phyloP scores from a whole-genome alignment of 257 asterid genomes.

The Gynochthodes officinalis region DNA sequence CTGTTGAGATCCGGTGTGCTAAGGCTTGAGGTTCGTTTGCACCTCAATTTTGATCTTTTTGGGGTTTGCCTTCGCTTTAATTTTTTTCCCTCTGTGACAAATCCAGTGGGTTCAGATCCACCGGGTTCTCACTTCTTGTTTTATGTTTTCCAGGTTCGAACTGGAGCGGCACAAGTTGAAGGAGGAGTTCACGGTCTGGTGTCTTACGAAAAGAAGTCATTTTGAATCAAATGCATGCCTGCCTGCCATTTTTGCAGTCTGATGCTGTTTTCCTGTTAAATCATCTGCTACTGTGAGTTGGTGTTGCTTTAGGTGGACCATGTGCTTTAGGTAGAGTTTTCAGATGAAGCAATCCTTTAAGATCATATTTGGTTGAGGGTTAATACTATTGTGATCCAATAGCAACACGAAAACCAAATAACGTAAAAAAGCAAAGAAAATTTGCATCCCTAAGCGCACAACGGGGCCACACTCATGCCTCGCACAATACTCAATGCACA shows the following conservation, averaged over 20 bases:
- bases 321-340: too few species aligned
- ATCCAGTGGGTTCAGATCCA: too few species aligned
- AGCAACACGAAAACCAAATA: background rate
- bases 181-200: slow-evolving; percentile 71
- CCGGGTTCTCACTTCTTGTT: background rate
- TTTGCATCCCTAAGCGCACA: too few species aligned
- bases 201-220: slow-evolving; percentile 59
- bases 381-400: background rate
- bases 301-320: too few species aligned
- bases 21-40: slow-evolving; percentile 67
- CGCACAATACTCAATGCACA: too few species aligned
- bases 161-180: slow-evolving; percentile 79
- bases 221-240: slow-evolving; percentile 18
- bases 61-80: slow-evolving; percentile 37
- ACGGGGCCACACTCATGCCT: too few species aligned
- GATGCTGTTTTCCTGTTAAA: background rate
- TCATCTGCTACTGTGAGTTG: too few species aligned
- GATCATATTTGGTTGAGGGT: background rate
- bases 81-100: slow-evolving; percentile 13
- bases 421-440: background rate
- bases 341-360: background rate
- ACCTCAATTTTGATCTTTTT: background rate
- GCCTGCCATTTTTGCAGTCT: background rate
- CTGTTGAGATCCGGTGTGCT: slow-evolving; percentile 58
- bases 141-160: slow-evolving; percentile 41